Evolutionary conservation across 2,329 filamentous ascomycete genomes (phyloP).

Genomic region (Lasiodiplodia sp.): DNA sequence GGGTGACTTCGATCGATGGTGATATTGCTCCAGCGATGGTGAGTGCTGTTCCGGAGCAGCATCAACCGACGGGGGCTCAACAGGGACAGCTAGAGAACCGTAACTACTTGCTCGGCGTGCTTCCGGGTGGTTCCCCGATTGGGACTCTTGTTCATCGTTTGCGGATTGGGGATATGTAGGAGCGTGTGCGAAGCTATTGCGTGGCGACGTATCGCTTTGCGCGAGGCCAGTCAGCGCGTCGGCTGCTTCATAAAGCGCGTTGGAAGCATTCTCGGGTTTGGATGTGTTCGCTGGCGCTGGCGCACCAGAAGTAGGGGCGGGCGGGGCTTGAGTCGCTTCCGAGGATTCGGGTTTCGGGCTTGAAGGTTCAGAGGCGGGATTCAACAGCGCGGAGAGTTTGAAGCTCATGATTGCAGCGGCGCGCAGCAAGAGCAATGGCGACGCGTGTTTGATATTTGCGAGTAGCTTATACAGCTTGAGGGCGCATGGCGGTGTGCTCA

Average conservation of each 20-base stretch:
- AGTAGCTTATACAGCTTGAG: background rate
- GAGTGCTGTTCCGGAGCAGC: slow-evolving; percentile 46
- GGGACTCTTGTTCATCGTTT: slow-evolving; percentile 15
- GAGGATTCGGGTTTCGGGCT: slow-evolving; percentile 9
- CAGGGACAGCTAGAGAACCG: slow-evolving; percentile 42
- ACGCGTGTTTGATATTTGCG: background rate
- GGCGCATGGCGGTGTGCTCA: slow-evolving; percentile 11
- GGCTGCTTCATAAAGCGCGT: slow-evolving; percentile 47
- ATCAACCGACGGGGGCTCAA: slow-evolving; percentile 50
- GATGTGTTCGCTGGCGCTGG: background rate
- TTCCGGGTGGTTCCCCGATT: slow-evolving; percentile 7
- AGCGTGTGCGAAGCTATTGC: slow-evolving; percentile 4
- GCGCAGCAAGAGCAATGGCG: slow-evolving; percentile 7
- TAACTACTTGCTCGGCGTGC: slow-evolving; percentile 46
- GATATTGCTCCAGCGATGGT: slow-evolving; percentile 57
- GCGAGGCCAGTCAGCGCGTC: slow-evolving; percentile 49
- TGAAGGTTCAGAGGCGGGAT: slow-evolving; percentile 38
- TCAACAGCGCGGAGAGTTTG: slow-evolving; percentile 46
- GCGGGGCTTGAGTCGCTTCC: background rate
- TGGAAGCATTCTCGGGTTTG: background rate
- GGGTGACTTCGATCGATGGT: slow-evolving; percentile 54
- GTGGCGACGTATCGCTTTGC: slow-evolving; percentile 26
- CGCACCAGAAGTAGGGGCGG: background rate
- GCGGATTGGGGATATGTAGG: background rate
- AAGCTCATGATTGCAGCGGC: slow-evolving; percentile 35